Percentiles rank a stretch among this genome's conserved stretches.
These are phyloP conservation scores for Penicillium robsamsonii DNA, from an alignment of 495 filamentous ascomycete genomes.

Conservation along the genomic window DNA sequence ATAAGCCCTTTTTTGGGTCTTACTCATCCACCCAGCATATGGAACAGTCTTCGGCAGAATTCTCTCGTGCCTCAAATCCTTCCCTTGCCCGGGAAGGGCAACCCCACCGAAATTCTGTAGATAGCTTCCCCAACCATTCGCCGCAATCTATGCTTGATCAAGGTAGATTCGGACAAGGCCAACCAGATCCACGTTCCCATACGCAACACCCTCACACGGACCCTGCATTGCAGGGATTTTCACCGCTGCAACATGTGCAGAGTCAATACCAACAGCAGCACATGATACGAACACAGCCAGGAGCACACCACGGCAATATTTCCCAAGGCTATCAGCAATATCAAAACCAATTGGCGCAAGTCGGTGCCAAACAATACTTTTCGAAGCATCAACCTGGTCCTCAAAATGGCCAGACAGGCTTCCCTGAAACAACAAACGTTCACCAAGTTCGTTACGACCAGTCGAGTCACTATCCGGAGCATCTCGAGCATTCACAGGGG, in stretches of 20 bases:
- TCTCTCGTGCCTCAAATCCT: constrained; percentile 1
- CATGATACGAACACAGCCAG: constrained; percentile 16
- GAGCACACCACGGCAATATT: background rate
- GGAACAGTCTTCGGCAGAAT: constrained; percentile 9
- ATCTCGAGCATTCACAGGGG: background rate
- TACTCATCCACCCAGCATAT: constrained; percentile 10
- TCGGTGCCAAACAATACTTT: constrained; percentile 13
- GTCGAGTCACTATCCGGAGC: background rate
- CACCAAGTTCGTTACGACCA: constrained; percentile 9
- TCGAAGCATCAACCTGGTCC: constrained; percentile 6
- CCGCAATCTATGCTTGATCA: background rate
- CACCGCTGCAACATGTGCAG: constrained; percentile 8
- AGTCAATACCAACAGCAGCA: constrained; percentile 14
- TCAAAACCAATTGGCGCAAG: constrained; percentile 17
- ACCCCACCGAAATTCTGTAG: background rate
- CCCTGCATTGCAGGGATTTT: constrained; percentile 15
- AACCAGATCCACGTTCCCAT: constrained; percentile 15
- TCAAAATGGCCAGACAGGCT: background rate
- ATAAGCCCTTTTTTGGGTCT: constrained; percentile 11
- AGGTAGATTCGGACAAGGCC: background rate
- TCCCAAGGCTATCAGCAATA: constrained; percentile 10
- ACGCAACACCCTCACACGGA: constrained; percentile 13
- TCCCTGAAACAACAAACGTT: background rate
- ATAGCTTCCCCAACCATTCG: background rate
- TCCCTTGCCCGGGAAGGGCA: constrained; percentile 3